Conservation (phyloP, 2,329 filamentous ascomycete genomes). For the Sporothrix phasma region DNA sequence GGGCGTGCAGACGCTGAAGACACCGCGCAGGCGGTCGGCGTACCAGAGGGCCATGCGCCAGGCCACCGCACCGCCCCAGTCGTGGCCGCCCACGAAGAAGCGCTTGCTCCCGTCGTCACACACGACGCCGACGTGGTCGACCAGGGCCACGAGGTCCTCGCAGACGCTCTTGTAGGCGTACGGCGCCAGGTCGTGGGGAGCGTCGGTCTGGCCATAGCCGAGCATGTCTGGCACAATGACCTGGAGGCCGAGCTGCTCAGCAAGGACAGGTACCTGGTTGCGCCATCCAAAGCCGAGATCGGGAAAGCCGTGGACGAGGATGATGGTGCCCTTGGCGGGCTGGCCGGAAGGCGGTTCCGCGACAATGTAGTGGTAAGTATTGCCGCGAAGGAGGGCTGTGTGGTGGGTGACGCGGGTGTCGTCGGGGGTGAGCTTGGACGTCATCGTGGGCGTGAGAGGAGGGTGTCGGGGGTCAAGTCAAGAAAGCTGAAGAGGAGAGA, state of each 20-base stretch:
- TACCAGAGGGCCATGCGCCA: constrained; percentile 68
- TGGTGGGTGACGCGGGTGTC: constrained; percentile 59
- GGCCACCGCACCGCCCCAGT: constrained; percentile 74
- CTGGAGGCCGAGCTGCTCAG: constrained; percentile 59
- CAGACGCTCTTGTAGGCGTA: constrained; percentile 66
- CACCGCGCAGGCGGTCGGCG: constrained; percentile 58
- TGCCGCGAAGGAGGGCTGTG: constrained; percentile 54
- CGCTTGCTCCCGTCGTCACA: constrained; percentile 26
- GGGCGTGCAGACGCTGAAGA: constrained; percentile 76
- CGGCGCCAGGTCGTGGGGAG: constrained; percentile 48
- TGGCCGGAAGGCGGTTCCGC: constrained; percentile 36
- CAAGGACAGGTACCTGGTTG: constrained; percentile 70
- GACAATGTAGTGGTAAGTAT: constrained; percentile 58
- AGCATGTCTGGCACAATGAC: constrained; percentile 81
- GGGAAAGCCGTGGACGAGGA: constrained; percentile 65
- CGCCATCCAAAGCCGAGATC: constrained; percentile 81
- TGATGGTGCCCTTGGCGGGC: constrained; percentile 22
- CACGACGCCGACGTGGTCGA: constrained; percentile 44
- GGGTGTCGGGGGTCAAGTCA: not conserved
- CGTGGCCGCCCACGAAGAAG: constrained; percentile 78
- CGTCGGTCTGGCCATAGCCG: constrained; percentile 71
- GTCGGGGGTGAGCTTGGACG: constrained; percentile 51
- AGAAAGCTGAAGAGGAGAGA: not conserved
- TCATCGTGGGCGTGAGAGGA: constrained; percentile 25
- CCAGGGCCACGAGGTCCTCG: constrained; percentile 65